A percentile compares a stretch with the other conserved stretches of the same genome.
Conservation (phyloP, 1,139 yeast genomes). For the Geotrichum histeridarum region DNA sequence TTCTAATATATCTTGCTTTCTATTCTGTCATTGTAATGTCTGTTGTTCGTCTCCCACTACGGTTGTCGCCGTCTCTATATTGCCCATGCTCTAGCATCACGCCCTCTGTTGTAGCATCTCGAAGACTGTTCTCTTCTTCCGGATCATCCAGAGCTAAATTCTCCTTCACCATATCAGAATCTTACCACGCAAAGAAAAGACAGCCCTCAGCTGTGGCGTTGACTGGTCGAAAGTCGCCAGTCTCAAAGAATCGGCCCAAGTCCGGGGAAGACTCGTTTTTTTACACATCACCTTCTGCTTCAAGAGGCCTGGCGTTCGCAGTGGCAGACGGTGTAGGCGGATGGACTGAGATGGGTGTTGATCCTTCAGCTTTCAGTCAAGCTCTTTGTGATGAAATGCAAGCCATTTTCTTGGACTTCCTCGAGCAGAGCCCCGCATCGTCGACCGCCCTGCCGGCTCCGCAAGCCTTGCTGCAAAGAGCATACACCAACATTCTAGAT, state of each 20-base stretch:
- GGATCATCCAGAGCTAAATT: background rate
- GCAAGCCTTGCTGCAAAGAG: conserved; percentile 25
- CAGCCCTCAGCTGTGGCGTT: background rate
- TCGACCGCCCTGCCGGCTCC: conserved; percentile 39
- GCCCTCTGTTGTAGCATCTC: no score
- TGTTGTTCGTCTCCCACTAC: no score
- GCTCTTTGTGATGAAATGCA: conserved; percentile 36
- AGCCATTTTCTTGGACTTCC: conserved; percentile 14
- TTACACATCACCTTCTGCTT: conserved; percentile 39
- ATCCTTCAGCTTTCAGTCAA: conserved; percentile 49
- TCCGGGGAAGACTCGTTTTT: conserved; percentile 89
- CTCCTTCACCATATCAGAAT: conserved; percentile 13
- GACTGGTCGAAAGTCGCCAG: background rate
- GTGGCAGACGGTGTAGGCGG: conserved; percentile 99
- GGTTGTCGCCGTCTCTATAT: no score
- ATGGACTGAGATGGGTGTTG: conserved; percentile 89
- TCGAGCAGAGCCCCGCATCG: background rate
- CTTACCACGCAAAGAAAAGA: conserved; percentile 16
- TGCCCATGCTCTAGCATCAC: no score
- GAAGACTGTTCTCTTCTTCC: no score
- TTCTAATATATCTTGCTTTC: no score
- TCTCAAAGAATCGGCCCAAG: conserved; percentile 12
- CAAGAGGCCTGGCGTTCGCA: conserved; percentile 58
- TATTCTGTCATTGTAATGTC: no score
- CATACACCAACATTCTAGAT: conserved; percentile 5